Evolutionary conservation across 2,329 filamentous ascomycete genomes (phyloP), one percentile per base, ranked within the genome.

Genomic region (Nakataea oryzae): DNA sequence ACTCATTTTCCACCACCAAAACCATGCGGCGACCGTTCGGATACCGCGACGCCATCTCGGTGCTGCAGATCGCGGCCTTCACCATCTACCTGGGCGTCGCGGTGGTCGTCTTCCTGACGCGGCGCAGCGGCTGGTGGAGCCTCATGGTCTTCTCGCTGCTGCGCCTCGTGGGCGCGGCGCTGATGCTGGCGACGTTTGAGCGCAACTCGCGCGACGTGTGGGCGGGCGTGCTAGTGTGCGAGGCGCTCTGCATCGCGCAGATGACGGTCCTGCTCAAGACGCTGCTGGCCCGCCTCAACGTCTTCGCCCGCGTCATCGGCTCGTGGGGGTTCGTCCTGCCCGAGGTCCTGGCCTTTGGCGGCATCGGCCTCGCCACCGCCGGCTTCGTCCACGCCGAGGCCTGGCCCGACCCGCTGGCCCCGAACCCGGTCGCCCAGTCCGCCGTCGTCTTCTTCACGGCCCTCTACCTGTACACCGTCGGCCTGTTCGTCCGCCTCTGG

Each of bases 221-320:
- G 14, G 64, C 67, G 29, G 68, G 70, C 11, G 65, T 64, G 1
- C 63, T 65, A 11, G 69, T 72, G 34, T 72, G 70, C 60, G 64
- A 71, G 58, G 57, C 70, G 29, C 70, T 72, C 41, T 70, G 70
- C 11, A 62, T 72, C 63, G 69, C 70, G 0, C 70, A 70, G 28
- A 58, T 72, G 29, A 61, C 70, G 3, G 64, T 72, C 2, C 11
- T 60, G 9, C 59, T 21, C 54, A 58, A 30, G 47, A 21, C 29
- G 11, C 28, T 32, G 29, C 64, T 63, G 65, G 26, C 56, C 9
- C 56, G 56, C 14, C 27, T 32, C 13, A 55, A 65, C 69, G 59
- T 13, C 65, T 67, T 61, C 64, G 64, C 62, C 30, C 62, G 4
- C 56, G 56, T 24, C 47, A 64, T 68, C 59, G 67, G 68, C 61